phyloP scores from a whole-genome alignment of 208 protist genomes.

The Leishmania tropica region DNA sequence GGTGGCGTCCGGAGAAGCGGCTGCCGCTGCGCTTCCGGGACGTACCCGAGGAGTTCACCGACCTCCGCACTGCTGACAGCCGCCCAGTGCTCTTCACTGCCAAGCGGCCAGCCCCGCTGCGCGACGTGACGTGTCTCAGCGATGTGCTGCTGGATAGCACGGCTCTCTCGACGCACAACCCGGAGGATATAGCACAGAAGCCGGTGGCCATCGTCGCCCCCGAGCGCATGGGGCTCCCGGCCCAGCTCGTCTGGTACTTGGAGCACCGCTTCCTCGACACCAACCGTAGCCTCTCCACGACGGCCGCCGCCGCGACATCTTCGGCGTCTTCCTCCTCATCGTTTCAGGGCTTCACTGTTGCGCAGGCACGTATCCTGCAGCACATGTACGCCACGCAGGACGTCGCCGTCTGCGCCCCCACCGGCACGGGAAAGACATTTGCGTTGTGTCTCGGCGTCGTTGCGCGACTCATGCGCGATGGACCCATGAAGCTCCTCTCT shows the following conservation, averaged over 20 bases:
- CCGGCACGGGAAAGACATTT: slow-evolving; percentile 90
- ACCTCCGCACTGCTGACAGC: slow-evolving; percentile 58
- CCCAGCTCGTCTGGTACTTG: slow-evolving; percentile 66
- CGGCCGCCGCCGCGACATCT: neutral
- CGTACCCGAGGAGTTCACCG: slow-evolving; percentile 85
- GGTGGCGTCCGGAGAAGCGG: slow-evolving; percentile 71
- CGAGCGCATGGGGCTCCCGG: slow-evolving; percentile 86
- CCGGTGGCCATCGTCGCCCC: slow-evolving; percentile 70
- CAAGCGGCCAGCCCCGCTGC: slow-evolving; percentile 66
- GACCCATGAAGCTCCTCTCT: slow-evolving; percentile 88
- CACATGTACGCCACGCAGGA: slow-evolving; percentile 87
- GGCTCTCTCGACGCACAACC: slow-evolving; percentile 28
- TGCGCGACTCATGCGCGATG: slow-evolving; percentile 84
- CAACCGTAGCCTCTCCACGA: slow-evolving; percentile 18
- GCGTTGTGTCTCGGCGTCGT: slow-evolving; percentile 83
- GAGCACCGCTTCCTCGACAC: slow-evolving; percentile 42
- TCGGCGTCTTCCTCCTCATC: neutral
- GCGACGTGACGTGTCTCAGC: slow-evolving; percentile 50
- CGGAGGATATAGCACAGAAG: slow-evolving; percentile 36
- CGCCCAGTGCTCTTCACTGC: slow-evolving; percentile 85
- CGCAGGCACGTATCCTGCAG: slow-evolving; percentile 87
- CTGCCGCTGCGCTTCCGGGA: slow-evolving; percentile 81
- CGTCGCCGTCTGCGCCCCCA: slow-evolving; percentile 88
- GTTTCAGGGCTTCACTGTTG: slow-evolving; percentile 62
- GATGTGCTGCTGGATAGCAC: slow-evolving; percentile 63